Evolutionary conservation across 1,284 basidiomycete species (phyloP).

Genomic region (Sphagnurus paluster): DNA sequence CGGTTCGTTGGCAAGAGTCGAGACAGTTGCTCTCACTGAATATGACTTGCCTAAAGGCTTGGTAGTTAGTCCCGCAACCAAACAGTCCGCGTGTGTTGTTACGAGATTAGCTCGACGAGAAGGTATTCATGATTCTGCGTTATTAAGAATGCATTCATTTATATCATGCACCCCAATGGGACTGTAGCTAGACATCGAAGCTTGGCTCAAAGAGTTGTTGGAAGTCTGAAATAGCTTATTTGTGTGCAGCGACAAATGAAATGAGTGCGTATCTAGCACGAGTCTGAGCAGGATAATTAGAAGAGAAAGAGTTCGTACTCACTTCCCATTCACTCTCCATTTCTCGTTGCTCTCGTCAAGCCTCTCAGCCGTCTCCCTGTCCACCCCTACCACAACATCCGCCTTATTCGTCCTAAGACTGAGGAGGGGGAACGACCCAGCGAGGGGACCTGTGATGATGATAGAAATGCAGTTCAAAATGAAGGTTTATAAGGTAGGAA

Average conservation of each 20-base stretch:
- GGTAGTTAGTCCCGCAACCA: too few species aligned
- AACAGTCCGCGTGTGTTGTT: too few species aligned
- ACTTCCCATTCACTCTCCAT: slow-evolving; percentile 86
- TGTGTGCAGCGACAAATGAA: slow-evolving; percentile 34
- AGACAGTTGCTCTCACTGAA: too few species aligned
- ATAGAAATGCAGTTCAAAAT: not conserved
- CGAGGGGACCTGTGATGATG: slow-evolving; percentile 61
- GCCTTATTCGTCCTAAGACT: slow-evolving; percentile 95
- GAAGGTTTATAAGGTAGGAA: not conserved
- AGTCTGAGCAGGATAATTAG: not conserved
- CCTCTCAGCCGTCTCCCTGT: slow-evolving; percentile 60
- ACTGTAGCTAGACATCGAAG: too few species aligned
- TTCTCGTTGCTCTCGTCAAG: slow-evolving; percentile 70
- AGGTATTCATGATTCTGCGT: too few species aligned
- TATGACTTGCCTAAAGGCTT: too few species aligned
- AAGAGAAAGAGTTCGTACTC: slow-evolving; percentile 26
- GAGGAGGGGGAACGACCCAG: slow-evolving; percentile 78
- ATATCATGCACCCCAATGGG: too few species aligned
- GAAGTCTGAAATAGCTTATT: not conserved
- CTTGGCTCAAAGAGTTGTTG: too few species aligned
- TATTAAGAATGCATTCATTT: too few species aligned
- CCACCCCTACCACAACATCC: slow-evolving; percentile 86
- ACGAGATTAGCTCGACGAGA: too few species aligned
- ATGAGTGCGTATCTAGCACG: slow-evolving; percentile 46
- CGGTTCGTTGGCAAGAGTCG: too few species aligned